A percentile compares a stretch with the other conserved stretches of the same genome.
Conservation (phyloP, 306 rosid genomes). For the Mimosa pudica region DNA sequence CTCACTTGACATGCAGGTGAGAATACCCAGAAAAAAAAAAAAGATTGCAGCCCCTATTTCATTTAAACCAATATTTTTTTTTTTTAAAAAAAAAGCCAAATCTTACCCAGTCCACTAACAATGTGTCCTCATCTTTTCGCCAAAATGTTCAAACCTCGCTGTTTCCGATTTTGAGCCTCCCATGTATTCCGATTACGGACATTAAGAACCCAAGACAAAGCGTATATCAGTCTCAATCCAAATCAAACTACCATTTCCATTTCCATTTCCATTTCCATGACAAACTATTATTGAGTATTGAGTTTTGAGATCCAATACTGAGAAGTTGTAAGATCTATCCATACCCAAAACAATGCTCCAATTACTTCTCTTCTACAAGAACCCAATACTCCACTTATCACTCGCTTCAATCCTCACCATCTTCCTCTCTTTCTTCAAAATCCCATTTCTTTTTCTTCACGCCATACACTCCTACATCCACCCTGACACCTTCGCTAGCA, state of each 20-base stretch:
- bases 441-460: slow-evolving; percentile 70
- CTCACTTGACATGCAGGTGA: too few relatives aligned
- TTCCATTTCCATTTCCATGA: neutral
- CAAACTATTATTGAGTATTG: too few relatives aligned
- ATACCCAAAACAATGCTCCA: slow-evolving; percentile 43
- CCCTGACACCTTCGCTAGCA: slow-evolving; percentile 62
- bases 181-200: too few relatives aligned
- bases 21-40: too few relatives aligned
- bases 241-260: neutral
- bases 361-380: slow-evolving; percentile 54
- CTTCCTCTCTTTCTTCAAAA: slow-evolving; percentile 58
- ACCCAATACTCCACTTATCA: slow-evolving; percentile 59
- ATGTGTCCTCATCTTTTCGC: too few relatives aligned
- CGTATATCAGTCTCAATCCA: neutral
- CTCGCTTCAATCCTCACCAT: slow-evolving; percentile 55
- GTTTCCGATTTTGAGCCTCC: too few relatives aligned
- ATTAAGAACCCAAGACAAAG: too few relatives aligned
- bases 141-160: too few relatives aligned
- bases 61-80: too few relatives aligned
- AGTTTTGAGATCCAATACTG: slow-evolving; percentile 4
- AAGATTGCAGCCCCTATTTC: too few relatives aligned
- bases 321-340: neutral
- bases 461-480: slow-evolving; percentile 82
- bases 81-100: too few relatives aligned
- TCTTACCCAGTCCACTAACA: too few relatives aligned